Evolutionary conservation across 257 asterid genomes (phyloP).

Genomic region (Nicotiana otophora): DNA sequence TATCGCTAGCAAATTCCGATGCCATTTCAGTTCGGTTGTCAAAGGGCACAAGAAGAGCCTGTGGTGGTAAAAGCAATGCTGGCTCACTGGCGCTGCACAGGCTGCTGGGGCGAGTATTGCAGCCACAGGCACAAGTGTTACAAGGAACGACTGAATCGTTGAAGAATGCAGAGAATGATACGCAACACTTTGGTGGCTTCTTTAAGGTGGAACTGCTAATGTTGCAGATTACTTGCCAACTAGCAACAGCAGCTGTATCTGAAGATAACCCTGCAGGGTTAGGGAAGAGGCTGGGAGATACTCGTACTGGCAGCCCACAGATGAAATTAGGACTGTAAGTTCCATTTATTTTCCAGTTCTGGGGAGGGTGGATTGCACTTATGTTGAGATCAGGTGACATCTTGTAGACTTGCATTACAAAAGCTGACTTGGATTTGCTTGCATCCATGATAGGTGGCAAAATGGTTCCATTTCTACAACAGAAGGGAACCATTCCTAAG

Average conservation of each 20-base stretch:
- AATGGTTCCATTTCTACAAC: constrained; percentile 64
- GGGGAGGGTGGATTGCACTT: constrained; percentile 47
- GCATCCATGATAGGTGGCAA: constrained; percentile 48
- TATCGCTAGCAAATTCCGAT: constrained; percentile 13
- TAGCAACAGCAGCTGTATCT: constrained; percentile 36
- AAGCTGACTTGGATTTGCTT: constrained; percentile 41
- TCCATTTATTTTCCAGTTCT: constrained; percentile 51
- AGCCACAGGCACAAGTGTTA: constrained; percentile 75
- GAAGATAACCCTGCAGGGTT: constrained; percentile 48
- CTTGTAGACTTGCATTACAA: constrained; percentile 59
- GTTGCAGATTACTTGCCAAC: constrained; percentile 65
- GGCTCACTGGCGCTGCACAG: constrained; percentile 43
- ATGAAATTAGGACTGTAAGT: constrained; percentile 35
- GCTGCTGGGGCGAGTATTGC: constrained; percentile 15
- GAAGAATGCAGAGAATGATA: constrained; percentile 64
- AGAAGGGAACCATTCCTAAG: constrained; percentile 53
- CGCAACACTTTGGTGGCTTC: constrained; percentile 48
- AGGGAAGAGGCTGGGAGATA: constrained; percentile 42
- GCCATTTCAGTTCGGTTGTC: constrained; percentile 45
- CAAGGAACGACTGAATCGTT: constrained; percentile 67
- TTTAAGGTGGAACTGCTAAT: constrained; percentile 16
- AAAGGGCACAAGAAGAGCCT: constrained; percentile 57
- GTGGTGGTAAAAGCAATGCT: constrained; percentile 48
- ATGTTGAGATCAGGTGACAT: constrained; percentile 62
- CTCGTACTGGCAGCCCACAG: constrained; percentile 51